Evolutionary conservation across 805 yeast species (phyloP).

Genomic region (Yamadazyma nakazawae): DNA sequence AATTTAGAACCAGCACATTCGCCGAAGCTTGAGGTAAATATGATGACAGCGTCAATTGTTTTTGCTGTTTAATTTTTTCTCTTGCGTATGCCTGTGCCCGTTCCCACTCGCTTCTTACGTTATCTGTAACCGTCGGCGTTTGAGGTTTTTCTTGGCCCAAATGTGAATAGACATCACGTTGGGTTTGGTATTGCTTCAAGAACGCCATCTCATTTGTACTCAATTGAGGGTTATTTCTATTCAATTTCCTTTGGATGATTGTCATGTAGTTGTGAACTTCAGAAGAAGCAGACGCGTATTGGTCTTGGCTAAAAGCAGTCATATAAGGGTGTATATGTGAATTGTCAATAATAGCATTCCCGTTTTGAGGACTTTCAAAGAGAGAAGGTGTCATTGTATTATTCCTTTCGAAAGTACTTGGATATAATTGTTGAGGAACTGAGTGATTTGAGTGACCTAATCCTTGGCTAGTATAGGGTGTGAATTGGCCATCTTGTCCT

Average conservation of each 20-base stretch:
- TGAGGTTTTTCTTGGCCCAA: too few species aligned
- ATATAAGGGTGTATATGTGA: not conserved
- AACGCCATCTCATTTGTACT: not conserved
- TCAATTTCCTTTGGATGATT: too few species aligned
- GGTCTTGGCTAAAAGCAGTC: not conserved
- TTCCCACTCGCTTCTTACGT: not conserved
- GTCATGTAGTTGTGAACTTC: not conserved
- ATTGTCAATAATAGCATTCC: not conserved
- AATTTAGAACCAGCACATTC: too few species aligned
- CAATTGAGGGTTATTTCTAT: not conserved
- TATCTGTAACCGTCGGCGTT: not conserved
- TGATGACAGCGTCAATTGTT: not conserved
- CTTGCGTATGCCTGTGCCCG: not conserved
- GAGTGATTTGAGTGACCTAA: too few species aligned
- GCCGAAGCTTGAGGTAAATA: not conserved
- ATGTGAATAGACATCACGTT: too few species aligned
- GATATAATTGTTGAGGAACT: too few species aligned
- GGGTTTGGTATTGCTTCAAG: not conserved
- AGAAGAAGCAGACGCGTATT: not conserved
- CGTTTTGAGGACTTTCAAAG: not conserved
- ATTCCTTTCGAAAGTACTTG: not conserved
- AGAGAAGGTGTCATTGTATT: not conserved
- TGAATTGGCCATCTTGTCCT: too few species aligned
- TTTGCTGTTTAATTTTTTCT: not conserved
- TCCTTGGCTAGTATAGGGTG: too few species aligned